Percentiles rank a stretch among this genome's conserved stretches.
phyloP scores from a whole-genome alignment of 345 rosid genomes.

The Angophora floribunda region DNA sequence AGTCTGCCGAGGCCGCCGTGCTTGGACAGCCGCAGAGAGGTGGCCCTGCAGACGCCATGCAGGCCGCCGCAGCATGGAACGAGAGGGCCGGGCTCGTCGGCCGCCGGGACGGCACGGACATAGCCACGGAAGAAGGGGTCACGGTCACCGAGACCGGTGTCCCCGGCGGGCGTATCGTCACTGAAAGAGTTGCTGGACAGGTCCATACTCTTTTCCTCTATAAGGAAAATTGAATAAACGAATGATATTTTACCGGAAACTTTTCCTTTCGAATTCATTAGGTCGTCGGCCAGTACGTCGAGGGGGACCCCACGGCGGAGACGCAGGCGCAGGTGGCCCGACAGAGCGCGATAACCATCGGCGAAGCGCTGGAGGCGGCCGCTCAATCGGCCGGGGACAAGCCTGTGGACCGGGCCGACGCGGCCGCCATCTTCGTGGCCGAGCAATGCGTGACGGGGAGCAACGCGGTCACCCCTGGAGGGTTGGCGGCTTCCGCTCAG shows the following conservation, averaged over 20 bases:
- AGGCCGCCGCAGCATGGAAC: constrained; percentile 6
- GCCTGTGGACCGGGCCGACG: constrained; percentile 7
- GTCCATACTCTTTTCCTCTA: neutral
- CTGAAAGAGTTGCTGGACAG: constrained; percentile 16
- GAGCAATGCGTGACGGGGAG: constrained; percentile 7
- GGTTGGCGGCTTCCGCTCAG: constrained; percentile 13
- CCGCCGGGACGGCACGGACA: neutral
- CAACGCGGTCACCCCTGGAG: neutral
- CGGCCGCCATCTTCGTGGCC: constrained; percentile 8
- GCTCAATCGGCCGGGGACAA: constrained; percentile 3
- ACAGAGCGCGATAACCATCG: neutral
- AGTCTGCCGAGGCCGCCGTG: constrained; percentile 11
- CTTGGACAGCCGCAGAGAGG: constrained; percentile 10
- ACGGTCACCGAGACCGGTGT: constrained; percentile 3
- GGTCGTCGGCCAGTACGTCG: constrained; percentile 11
- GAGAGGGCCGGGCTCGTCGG: constrained; percentile 19
- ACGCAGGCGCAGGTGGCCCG: neutral
- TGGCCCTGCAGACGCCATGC: constrained; percentile 6
- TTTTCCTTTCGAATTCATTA: neutral
- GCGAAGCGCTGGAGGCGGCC: constrained; percentile 13
- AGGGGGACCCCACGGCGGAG: neutral
- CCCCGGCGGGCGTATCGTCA: constrained; percentile 8
- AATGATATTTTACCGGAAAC: neutral
- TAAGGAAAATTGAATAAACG: too few relatives aligned
- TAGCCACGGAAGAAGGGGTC: neutral